Conservation (phyloP, 257 asterid genomes). For the Solanum chmielewskii region DNA sequence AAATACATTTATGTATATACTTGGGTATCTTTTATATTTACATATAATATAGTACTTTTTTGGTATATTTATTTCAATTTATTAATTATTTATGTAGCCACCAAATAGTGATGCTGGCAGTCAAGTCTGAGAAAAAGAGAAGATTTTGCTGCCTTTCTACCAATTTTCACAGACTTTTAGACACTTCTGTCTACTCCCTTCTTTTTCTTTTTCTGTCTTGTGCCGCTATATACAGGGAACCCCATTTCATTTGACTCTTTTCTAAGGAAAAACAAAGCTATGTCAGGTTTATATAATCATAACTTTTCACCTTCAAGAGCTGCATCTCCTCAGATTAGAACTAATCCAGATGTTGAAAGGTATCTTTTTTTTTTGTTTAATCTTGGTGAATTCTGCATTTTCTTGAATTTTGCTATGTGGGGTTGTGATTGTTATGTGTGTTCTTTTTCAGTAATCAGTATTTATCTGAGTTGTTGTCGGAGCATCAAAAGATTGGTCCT, state of each 20-base stretch:
- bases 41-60: too few relatives aligned
- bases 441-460: slow-evolving; percentile 52
- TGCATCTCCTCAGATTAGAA: slow-evolving; percentile 78
- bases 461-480: slow-evolving; percentile 86
- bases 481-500: slow-evolving; percentile 94
- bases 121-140: not conserved
- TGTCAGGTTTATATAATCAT: slow-evolving; percentile 67
- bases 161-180: slow-evolving; percentile 4
- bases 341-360: slow-evolving; percentile 63
- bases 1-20: not conserved
- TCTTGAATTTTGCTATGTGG: not conserved
- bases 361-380: not conserved
- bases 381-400: not conserved
- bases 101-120: not conserved
- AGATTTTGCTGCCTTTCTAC: slow-evolving; percentile 7
- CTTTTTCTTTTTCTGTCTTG: not conserved
- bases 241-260: not conserved
- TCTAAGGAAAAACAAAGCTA: not conserved
- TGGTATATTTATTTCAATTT: not conserved
- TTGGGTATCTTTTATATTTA: not conserved
- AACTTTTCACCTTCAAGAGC: slow-evolving; percentile 88
- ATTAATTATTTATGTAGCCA: not conserved
- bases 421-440: not conserved
- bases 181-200: not conserved
- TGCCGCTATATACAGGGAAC: not conserved